These are phyloP conservation scores for Podospora pseudopauciseta DNA, from an alignment of 495 filamentous ascomycete species.

Conservation along the genomic window DNA sequence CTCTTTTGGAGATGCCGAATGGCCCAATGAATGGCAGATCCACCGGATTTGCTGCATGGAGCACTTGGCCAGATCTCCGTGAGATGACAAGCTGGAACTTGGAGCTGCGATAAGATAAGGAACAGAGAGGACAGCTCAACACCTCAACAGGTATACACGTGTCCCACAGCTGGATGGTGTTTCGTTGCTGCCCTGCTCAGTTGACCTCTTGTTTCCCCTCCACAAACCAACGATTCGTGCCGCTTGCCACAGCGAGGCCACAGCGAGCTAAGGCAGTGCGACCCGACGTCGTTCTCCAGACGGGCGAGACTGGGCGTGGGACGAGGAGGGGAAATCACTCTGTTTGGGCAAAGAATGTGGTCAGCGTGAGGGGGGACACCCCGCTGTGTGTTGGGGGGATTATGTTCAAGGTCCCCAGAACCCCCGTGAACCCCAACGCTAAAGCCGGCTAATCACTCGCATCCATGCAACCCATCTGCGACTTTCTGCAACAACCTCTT, in stretches of 20 bases:
- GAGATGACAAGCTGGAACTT: background rate
- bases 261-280: slow-evolving; percentile 8
- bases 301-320: background rate
- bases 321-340: background rate
- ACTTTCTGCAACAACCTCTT: slow-evolving; percentile 1
- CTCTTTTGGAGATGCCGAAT: background rate
- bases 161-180: slow-evolving; percentile 7
- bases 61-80: slow-evolving; percentile 4
- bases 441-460: slow-evolving; percentile 5
- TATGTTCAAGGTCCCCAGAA: background rate
- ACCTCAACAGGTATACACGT: slow-evolving; percentile 11
- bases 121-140: background rate
- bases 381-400: background rate
- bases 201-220: slow-evolving; percentile 5
- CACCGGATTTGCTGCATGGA: background rate
- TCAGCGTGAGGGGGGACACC: background rate
- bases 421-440: background rate
- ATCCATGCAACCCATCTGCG: slow-evolving; percentile 2
- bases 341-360: slow-evolving; percentile 6
- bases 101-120: slow-evolving; percentile 19
- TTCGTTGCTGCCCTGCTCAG: background rate
- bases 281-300: background rate
- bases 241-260: slow-evolving; percentile 6
- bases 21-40: slow-evolving; percentile 1
- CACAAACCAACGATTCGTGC: background rate